Evolutionary conservation across 164 flowering plant species (phyloP), one percentile per base, ranked within the genome.

Genomic region (Umbellularia californica): DNA sequence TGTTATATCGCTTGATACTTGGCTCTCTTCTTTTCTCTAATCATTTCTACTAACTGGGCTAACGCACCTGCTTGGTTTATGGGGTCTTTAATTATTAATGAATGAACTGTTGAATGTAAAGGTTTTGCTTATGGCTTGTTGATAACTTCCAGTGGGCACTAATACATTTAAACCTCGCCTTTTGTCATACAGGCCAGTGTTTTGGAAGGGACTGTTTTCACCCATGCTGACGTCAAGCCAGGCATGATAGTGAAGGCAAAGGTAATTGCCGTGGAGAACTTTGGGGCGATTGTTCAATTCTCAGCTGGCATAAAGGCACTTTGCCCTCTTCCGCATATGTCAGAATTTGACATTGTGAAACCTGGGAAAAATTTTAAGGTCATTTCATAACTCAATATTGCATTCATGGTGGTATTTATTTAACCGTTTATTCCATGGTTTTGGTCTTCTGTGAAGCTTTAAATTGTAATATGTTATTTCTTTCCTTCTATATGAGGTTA

Each of bases 271-370:
- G 92, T 92, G 47, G 94, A 91, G 67, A 82, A 75, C 68, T 87
- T 87, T 81, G 98, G 95, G 79, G 98, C 99, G 58, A 79, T 92
- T 41, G 93, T 96, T 78, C 97, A 91, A 81, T 82, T 96, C 74
- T 80, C 94, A 52, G 84, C 92, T 75, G 98, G 98, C 73, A 82
- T 96, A 75, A 96, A 96, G 87, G 99, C 99, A 58, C 92, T 92
- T 67, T 96, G 99, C 71, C 99, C 99, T 70, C 89, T 92, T 74
- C 88, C 82, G 9, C 99, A 96, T 78, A 96, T 94, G 99, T 92
- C 99, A 63, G 99, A 96, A 79, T 84, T 89, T 82, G 98, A 92
- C 65, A 83, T 91, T 75, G 82, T 79, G 5, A 96, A 90, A 77
- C 99, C 98, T 77, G 62, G 89, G 58, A 91, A 90, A 79, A 96